A percentile compares a stretch with the other conserved stretches of the same genome.
Evolutionary conservation across 441 rosid species (phyloP).

Genomic region (Kokia cookei): DNA sequence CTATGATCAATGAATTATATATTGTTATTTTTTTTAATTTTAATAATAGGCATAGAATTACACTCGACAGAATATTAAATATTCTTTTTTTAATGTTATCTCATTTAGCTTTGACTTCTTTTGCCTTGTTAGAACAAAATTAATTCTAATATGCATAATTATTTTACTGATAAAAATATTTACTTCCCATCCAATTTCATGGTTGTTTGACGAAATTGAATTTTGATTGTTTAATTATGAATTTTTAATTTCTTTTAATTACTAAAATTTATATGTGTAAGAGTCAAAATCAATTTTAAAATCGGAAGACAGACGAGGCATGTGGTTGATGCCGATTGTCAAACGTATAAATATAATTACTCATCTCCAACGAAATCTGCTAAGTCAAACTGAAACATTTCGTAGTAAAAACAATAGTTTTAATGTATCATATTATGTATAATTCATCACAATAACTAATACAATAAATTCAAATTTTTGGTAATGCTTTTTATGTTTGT

Average conservation of each 20-base stretch:
- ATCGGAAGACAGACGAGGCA: not conserved
- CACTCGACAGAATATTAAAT: no score
- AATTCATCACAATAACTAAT: not conserved
- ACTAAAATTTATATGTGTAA: not conserved
- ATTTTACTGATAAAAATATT: no score
- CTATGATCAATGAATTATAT: no score
- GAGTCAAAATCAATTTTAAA: not conserved
- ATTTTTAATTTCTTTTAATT: not conserved
- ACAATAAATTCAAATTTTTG: not conserved
- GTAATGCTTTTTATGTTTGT: not conserved
- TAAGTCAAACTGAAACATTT: not conserved
- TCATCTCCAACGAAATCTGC: not conserved
- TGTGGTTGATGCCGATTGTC: not conserved
- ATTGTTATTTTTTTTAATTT: no score
- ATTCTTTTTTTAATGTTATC: no score
- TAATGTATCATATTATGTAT: not conserved
- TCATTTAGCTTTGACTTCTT: no score
- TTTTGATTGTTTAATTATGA: not conserved
- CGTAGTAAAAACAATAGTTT: not conserved
- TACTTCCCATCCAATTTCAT: no score
- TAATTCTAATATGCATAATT: no score
- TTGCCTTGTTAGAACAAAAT: no score
- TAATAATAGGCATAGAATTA: no score
- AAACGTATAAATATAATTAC: not conserved
- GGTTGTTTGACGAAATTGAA: no score